Evolutionary conservation across 148 eudicot genomes (phyloP).

Genomic region (Silene uniflora): DNA sequence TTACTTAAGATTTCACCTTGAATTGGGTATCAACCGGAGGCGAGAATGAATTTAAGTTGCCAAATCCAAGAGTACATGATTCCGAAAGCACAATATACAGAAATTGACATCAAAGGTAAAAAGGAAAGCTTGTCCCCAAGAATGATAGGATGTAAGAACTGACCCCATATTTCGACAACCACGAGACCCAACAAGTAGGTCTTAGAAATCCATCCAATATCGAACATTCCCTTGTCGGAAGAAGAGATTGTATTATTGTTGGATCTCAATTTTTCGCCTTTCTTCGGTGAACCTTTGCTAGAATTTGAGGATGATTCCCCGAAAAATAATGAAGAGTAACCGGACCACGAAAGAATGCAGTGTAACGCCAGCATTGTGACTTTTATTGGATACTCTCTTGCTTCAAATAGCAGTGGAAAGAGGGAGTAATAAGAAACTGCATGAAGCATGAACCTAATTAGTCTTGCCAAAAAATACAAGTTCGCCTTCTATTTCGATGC

Average conservation of each 20-base stretch:
- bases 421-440: slow-evolving; percentile 91
- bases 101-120: slow-evolving; percentile 68
- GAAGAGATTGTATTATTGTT: slow-evolving; percentile 18
- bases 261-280: slow-evolving; percentile 10
- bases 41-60: slow-evolving; percentile 59
- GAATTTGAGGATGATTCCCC: slow-evolving; percentile 19
- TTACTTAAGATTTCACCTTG: background rate
- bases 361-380: slow-evolving; percentile 56
- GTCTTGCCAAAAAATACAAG: background rate
- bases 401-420: slow-evolving; percentile 87
- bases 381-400: slow-evolving; percentile 89
- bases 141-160: slow-evolving; percentile 63
- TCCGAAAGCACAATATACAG: slow-evolving; percentile 74
- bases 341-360: slow-evolving; percentile 51
- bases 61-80: slow-evolving; percentile 87
- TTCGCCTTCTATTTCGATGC: background rate
- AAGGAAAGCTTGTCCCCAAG: slow-evolving; percentile 65
- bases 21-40: slow-evolving; percentile 27
- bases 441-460: slow-evolving; percentile 12
- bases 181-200: slow-evolving; percentile 64
- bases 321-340: slow-evolving; percentile 55
- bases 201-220: slow-evolving; percentile 51
- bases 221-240: slow-evolving; percentile 24
- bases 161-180: slow-evolving; percentile 75
- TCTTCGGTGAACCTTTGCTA: slow-evolving; percentile 21